Evolutionary conservation across 1,139 yeast species (phyloP), one percentile per base, ranked within the genome.

Genomic region (Magnusiomyces ingens): DNA sequence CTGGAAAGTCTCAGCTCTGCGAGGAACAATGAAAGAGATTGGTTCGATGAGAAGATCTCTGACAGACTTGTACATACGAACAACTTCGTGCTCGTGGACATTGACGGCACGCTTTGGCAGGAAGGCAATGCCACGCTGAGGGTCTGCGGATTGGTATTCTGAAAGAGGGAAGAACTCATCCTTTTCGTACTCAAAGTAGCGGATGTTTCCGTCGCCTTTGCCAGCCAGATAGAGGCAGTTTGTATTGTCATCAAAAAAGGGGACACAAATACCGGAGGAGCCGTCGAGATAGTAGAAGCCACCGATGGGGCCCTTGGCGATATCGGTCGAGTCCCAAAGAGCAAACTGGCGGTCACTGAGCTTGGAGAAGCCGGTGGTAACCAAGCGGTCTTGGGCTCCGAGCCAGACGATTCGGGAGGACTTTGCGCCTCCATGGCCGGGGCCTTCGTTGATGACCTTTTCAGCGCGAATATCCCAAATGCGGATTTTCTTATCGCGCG

Each of bases 181-280:
- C 62, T 85, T 82, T 22, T 66, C 68, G 67, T 79, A 88, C 71
- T 93, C 98, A 66, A 75, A 90, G 71, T 91, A 91, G 65, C 97
- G 87, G 66, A 93, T 89, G 69, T 93, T 93, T 64, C 99, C 98
- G 69, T 93, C 99, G 68, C 99, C 99, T 70, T 93, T 93, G 62
- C 99, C 99, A 40, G 96, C 98, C 59, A 93, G 75, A 67, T 85
- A 93, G 58, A 94, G 75, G 55, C 91, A 81, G 56, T 84, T 80
- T 52, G 88, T 89, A 45, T 86, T 80, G 44, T 81, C 85, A 66
- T 93, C 99, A 66, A 75, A 94, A 64, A 85, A 79, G 26, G 99
- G 99, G 78, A 94, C 84, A 68, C 90, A 75, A 40, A 93, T 89
- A 61, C 99, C 99, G 0, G 98, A 86, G 5, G 95, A 85, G 15